Evolutionary conservation across 106 monocot genomes (phyloP), one percentile per base, ranked within the genome.

Genomic region (Acorus gramineus): DNA sequence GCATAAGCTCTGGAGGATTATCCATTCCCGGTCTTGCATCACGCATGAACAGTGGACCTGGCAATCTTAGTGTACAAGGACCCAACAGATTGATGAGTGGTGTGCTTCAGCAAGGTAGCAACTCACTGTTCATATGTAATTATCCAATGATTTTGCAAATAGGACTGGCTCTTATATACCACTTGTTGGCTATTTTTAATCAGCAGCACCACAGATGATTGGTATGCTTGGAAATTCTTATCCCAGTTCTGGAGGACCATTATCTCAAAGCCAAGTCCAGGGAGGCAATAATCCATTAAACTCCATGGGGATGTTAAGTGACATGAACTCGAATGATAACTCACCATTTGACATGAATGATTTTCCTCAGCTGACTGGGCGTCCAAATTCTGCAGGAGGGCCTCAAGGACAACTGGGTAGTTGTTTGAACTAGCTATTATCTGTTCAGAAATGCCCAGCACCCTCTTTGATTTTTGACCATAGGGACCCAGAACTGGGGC

Each of bases 101-200:
- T 64, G 87, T 98, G 76, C 87, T 91, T 82, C 90, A 90, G 50
- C 95, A 96, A 85, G 96, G 96, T 98, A 87, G 49, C 28, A 4
- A 51, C 48, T 28, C 28, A 28, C 28, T 28, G 28, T 28, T 28
- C 28, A 28, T 28, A 28, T 28, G 28, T 28, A 28, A 28, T 28
- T 55, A 55, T 10, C 13, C 9, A 8, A 11, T 44, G 5, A 50
- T 56, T 11, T 10, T 43, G 45, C 10, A 44, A 7, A 55, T 44
- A 52, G 42, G 42, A 46, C 4, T 43, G 52, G 11, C 5, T n/a
- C 4, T 56, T 63, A 9, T 60, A 8, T 50, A 6, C 45, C 10
- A 61, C 67, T 43, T 69, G 2, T 48, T 42, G 57, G 8, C 11
- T 4, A 46, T 61, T 11, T 61, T 71, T 55, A 65, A 79, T 54